Evolutionary conservation across 768 basidiomycete genomes (phyloP), one percentile per base, ranked within the genome.

Genomic region (Gymnopilus junonius): DNA sequence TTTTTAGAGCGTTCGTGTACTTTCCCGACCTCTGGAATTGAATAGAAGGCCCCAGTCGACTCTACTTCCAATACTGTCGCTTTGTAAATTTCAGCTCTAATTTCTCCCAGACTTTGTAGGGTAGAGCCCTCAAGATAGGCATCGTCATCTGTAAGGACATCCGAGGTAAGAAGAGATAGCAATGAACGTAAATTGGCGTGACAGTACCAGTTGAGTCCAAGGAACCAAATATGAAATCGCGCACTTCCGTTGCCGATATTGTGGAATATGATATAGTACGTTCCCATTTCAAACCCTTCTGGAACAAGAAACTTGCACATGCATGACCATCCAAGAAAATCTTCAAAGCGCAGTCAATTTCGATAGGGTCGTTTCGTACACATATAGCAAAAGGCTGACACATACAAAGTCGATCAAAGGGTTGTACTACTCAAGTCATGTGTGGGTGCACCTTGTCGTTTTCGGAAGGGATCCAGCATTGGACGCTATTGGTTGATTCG

Each of bases 1-100:
- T 71, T 72, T 55, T 73, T 71, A 23, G 70, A 46, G 11, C 69
- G 69, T 61, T 74, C 70, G 45, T 71, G 71, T 2, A 73, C 56
- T 46, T 66, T 67, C 32, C 35, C 21, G 34, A 40, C 10, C 12
- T 39, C 45, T 8, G 48, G 25, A 7, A 58, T 34, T 15, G 40
- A 27, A 42, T 1, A 17, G n/a, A 17, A 23, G 21, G 8, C 11
- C 2, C 2, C 4, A 1, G 14, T 8, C 17, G 15, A 27, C 8
- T 8, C 17, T 25, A 3, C 2, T 15, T 11, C 48, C n/a, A 31
- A 35, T 6, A 27, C 17, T 17, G 11, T 14, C n/a, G 25, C 21
- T 17, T 55, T 62, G 45, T 50, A 17, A 21, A 65, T 23, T 12
- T 40, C 55, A 7, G 54, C 11, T 55, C 17, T 55, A 32, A 64